Evolutionary conservation across 1,284 basidiomycete species (phyloP).

Genomic region (Peniophora sp.): DNA sequence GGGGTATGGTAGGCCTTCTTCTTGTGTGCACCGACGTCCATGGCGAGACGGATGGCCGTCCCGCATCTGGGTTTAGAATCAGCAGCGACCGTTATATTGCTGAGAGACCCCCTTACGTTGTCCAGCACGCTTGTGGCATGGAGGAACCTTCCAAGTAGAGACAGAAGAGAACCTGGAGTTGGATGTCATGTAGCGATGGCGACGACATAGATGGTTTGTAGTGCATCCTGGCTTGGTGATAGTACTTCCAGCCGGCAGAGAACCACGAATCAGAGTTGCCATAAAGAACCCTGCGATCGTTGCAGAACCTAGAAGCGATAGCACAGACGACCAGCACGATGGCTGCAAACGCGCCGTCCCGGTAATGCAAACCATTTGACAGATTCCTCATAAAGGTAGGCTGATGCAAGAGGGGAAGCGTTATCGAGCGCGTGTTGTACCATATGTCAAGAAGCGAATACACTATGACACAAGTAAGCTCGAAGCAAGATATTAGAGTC

Average conservation of each 20-base stretch:
- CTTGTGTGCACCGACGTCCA: conserved; percentile 33
- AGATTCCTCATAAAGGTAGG: conserved; percentile 61
- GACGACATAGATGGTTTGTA: neutral
- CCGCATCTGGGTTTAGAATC: conserved; percentile 23
- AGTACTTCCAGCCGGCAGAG: conserved; percentile 70
- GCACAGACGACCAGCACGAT: conserved; percentile 72
- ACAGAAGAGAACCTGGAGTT: conserved; percentile 1
- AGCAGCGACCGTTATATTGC: too few species aligned
- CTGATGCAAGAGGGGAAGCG: conserved; percentile 70
- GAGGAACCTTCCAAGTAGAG: conserved; percentile 25
- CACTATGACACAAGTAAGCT: conserved; percentile 16
- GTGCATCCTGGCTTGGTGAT: conserved; percentile 51
- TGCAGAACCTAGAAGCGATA: conserved; percentile 56
- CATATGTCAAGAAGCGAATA: conserved; percentile 56
- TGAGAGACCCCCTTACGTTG: conserved; percentile 9
- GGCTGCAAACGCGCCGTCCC: conserved; percentile 56
- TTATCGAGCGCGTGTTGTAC: conserved; percentile 53
- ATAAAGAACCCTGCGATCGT: conserved; percentile 58
- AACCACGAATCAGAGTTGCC: conserved; percentile 36
- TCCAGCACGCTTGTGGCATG: conserved; percentile 32
- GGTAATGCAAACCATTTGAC: conserved; percentile 42
- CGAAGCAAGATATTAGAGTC: too few species aligned
- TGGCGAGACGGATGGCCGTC: conserved; percentile 38
- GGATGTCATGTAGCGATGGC: neutral
- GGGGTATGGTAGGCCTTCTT: conserved; percentile 21